Percentiles rank a stretch among this genome's conserved stretches.
Conservation (phyloP, 441 rosid genomes). For the Brassica hybrid region DNA sequence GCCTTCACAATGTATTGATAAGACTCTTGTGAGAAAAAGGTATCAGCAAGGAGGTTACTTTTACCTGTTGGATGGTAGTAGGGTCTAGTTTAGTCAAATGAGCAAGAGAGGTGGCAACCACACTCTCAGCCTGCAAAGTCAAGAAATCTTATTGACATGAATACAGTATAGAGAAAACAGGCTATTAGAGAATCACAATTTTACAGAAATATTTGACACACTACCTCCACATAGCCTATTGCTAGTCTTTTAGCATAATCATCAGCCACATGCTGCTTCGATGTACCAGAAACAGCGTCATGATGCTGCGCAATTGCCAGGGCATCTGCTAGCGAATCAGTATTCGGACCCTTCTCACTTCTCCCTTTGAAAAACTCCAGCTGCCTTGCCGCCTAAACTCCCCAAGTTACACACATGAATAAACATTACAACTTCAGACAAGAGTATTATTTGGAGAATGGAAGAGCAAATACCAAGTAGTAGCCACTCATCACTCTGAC, state of each 20-base stretch:
- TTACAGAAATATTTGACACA: not conserved
- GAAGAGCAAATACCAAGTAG: conserved; percentile 69
- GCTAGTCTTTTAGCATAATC: conserved; percentile 94
- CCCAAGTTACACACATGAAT: conserved; percentile 34
- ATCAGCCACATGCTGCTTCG: conserved; percentile 94
- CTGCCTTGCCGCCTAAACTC: conserved; percentile 88
- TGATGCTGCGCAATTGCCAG: conserved; percentile 98
- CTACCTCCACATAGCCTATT: conserved; percentile 87
- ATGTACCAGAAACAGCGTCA: conserved; percentile 96
- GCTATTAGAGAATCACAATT: conserved; percentile 28
- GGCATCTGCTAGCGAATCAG: conserved; percentile 91
- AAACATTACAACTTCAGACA: conserved; percentile 7
- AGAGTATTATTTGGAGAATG: conserved; percentile 11
- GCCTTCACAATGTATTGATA: conserved; percentile 8
- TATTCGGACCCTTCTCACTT: conserved; percentile 68
- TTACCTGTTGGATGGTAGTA: conserved; percentile 82
- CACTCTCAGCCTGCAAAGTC: conserved; percentile 79
- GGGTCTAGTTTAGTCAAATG: conserved; percentile 61
- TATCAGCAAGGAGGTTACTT: conserved; percentile 37
- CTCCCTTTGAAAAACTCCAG: conserved; percentile 89
- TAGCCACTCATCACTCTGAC: conserved; percentile 96
- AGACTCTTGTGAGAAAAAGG: conserved; percentile 9
- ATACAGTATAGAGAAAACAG: conserved; percentile 9
- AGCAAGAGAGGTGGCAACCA: conserved; percentile 85
- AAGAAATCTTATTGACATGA: conserved; percentile 17